These are phyloP conservation scores for Friedmanniomyces simplex DNA, from an alignment of 495 filamentous ascomycete species.

Conservation along the genomic window DNA sequence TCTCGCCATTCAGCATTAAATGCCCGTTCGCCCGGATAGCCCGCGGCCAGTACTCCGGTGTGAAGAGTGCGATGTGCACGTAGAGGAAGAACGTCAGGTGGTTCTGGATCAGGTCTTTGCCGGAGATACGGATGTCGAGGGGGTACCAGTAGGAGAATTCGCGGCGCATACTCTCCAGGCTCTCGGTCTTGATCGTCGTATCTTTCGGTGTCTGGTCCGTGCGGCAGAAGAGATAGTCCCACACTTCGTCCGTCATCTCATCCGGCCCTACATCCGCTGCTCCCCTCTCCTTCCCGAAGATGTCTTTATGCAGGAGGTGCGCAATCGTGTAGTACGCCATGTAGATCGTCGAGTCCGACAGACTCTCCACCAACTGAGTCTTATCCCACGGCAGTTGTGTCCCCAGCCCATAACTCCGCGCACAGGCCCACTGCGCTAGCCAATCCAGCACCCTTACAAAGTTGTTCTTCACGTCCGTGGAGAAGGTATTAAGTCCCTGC, in stretches of 20 bases:
- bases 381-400: conserved; percentile 93
- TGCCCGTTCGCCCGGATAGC: conserved; percentile 83
- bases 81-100: conserved; percentile 97
- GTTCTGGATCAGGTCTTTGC: conserved; percentile 36
- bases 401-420: conserved; percentile 82
- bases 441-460: conserved; percentile 79
- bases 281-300: conserved; percentile 66
- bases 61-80: conserved; percentile 84
- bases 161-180: conserved; percentile 65
- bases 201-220: conserved; percentile 45
- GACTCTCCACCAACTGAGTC: conserved; percentile 71
- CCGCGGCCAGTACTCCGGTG: conserved; percentile 73
- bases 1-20: conserved; percentile 86
- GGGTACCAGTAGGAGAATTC: conserved; percentile 98
- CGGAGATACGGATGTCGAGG: conserved; percentile 67
- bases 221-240: conserved; percentile 83
- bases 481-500: conserved; percentile 61
- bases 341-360: conserved; percentile 88
- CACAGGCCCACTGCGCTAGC: conserved; percentile 93
- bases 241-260: conserved; percentile 92
- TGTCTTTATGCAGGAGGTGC: conserved; percentile 71
- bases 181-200: conserved; percentile 58
- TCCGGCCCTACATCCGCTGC: conserved; percentile 57
- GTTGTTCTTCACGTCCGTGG: conserved; percentile 65
- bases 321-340: conserved; percentile 95